Evolutionary conservation across 164 flowering plant genomes (phyloP).

Genomic region (Stephania japonica): DNA sequence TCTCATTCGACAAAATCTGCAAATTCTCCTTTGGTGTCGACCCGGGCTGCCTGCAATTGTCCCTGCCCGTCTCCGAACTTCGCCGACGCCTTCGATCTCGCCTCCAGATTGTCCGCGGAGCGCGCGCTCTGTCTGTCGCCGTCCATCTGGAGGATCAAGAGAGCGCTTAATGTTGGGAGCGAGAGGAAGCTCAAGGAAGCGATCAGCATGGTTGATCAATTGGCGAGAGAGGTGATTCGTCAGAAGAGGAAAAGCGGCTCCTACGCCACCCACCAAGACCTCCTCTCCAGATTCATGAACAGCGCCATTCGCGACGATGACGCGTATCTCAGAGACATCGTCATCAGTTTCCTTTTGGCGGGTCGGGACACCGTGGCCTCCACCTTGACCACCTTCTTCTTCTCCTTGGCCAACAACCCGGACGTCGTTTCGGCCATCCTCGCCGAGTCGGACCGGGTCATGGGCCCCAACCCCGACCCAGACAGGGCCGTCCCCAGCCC

Average conservation of each 20-base stretch:
- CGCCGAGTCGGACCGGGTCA: slow-evolving; percentile 32
- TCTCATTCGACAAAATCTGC: slow-evolving; percentile 58
- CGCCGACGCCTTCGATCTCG: slow-evolving; percentile 50
- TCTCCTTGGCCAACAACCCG: slow-evolving; percentile 38
- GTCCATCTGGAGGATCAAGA: slow-evolving; percentile 46
- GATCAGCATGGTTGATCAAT: slow-evolving; percentile 23
- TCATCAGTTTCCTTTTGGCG: slow-evolving; percentile 57
- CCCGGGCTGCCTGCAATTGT: slow-evolving; percentile 40
- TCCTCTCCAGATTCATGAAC: slow-evolving; percentile 51
- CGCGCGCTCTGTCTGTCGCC: slow-evolving; percentile 37
- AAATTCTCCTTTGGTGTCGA: slow-evolving; percentile 60
- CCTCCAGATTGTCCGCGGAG: slow-evolving; percentile 45
- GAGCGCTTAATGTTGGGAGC: slow-evolving; percentile 38
- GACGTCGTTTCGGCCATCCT: slow-evolving; percentile 32
- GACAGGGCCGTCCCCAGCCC: slow-evolving; percentile 11
- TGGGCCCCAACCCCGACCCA: slow-evolving; percentile 24
- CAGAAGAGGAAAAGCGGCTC: slow-evolving; percentile 28
- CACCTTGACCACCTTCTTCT: slow-evolving; percentile 49
- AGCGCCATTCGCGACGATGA: slow-evolving; percentile 27
- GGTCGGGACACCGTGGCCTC: slow-evolving; percentile 68
- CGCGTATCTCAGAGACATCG: slow-evolving; percentile 45
- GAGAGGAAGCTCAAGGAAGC: slow-evolving; percentile 48
- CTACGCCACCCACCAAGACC: slow-evolving; percentile 26
- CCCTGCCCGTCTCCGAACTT: slow-evolving; percentile 38
- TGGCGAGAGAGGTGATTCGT: slow-evolving; percentile 38